Base-by-base conservation (phyloP, 345 rosid genomes). In the Camelina hispida region DNA sequence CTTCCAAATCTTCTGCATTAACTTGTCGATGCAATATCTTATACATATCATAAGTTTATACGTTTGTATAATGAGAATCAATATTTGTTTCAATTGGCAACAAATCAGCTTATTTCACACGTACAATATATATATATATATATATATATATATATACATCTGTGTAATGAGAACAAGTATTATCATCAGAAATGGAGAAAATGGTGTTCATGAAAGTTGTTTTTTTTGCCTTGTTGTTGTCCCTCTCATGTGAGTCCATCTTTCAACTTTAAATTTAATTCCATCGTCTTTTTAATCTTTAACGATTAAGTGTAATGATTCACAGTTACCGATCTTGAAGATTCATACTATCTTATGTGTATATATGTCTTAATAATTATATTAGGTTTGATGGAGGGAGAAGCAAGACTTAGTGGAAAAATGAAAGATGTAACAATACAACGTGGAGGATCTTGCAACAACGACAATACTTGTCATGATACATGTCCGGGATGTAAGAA, bases 381-480 rank as follows among this genome's bases (percentile, higher is more conserved):
- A 14, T 38, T 38, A 61, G 68, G 44, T 62, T n/a, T 20, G 34
- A 9, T 46, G 48, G 35, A 64, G 5, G 71, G 57, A 64, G 77
- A 73, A 64, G 64, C 58, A 73, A 55, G 56, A 32, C 0, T 20
- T 44, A 63, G 47, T 55, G 71, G 55, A 64, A 54, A 53, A 30
- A 62, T 53, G 22, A 62, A 13, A 42, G 65, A 65, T 73, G 46
- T 54, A 63, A 73, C 57, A 20, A 73, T 56, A 46, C 65, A 74
- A 55, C 58, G 71, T 43, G 78, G 78, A 74, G 66, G 66, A 1
- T 25, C 71, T 65, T 74, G 78, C 38, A 47, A 34, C 30, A 55
- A 65, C 32, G 66, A 74, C 20, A 65, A 74, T 46, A 16, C 13
- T 34, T 74, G 71, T 37, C 71, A 74, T 58, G 17, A 55, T 46